phyloP scores from a whole-genome alignment of 352 stramenopile genomes.

The Phytophthora agathidicida region DNA sequence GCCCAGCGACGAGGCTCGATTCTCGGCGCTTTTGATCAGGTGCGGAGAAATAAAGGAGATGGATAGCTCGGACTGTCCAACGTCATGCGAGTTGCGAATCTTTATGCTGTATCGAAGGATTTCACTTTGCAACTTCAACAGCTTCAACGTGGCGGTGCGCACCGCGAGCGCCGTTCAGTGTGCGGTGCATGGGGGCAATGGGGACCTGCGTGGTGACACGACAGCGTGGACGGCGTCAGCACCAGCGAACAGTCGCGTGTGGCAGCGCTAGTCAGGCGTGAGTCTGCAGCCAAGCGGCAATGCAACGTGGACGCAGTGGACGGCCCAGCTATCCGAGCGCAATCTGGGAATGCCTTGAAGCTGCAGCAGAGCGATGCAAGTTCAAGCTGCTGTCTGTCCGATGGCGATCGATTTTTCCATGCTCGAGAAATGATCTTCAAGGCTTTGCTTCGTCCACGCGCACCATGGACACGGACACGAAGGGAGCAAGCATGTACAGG shows the following conservation, averaged over 20 bases:
- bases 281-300: too few relatives aligned
- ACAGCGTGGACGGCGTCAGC: slow-evolving; percentile 9
- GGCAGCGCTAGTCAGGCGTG: not conserved
- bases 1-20: too few relatives aligned
- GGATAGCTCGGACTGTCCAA: not conserved
- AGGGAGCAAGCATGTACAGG: slow-evolving; percentile 8
- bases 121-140: slow-evolving; percentile 16
- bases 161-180: slow-evolving; percentile 5
- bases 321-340: too few relatives aligned
- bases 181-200: not conserved
- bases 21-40: slow-evolving; percentile 14
- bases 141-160: slow-evolving; percentile 5
- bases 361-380: too few relatives aligned
- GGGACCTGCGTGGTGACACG: slow-evolving; percentile 2
- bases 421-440: slow-evolving; percentile 14
- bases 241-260: slow-evolving; percentile 4
- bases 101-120: too few relatives aligned
- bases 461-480: slow-evolving; percentile 14
- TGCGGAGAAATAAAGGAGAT: slow-evolving; percentile 21
- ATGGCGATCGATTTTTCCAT: slow-evolving; percentile 9
- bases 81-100: not conserved
- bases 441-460: slow-evolving; percentile 10
- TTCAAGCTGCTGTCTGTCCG: not conserved
- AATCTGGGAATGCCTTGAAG: too few relatives aligned
- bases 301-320: too few relatives aligned